Percentiles rank a stretch among this genome's conserved stretches.
Conservation (phyloP, 768 basidiomycete genomes). For the Mycena rebaudengoi region DNA sequence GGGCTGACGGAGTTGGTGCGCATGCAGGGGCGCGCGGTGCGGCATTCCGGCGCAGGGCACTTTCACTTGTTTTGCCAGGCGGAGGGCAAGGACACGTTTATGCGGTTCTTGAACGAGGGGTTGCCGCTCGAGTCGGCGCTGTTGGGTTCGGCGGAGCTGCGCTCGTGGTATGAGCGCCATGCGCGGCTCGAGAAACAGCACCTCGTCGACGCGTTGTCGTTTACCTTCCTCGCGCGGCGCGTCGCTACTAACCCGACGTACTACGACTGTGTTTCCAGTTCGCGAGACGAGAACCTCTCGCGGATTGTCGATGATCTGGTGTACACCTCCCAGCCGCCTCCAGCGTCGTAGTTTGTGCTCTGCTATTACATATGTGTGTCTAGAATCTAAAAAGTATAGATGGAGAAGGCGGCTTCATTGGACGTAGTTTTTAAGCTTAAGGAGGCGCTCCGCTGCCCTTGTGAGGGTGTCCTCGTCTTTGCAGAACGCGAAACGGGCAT, state of each 20-base stretch:
- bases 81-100: constrained; percentile 83
- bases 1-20: constrained; percentile 80
- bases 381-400: constrained; percentile 18
- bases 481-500: constrained; percentile 93
- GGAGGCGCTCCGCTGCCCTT: constrained; percentile 84
- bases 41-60: constrained; percentile 63
- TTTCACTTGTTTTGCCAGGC: constrained; percentile 92
- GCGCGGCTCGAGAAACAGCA: constrained; percentile 65
- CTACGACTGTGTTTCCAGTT: constrained; percentile 66
- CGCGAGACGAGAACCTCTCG: constrained; percentile 68
- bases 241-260: constrained; percentile 84
- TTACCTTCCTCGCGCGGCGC: constrained; percentile 81
- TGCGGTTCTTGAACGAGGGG: constrained; percentile 87
- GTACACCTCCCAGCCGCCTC: constrained; percentile 9
- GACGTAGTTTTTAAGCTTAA: constrained; percentile 74
- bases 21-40: constrained; percentile 91
- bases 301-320: constrained; percentile 69
- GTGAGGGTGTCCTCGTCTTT: constrained; percentile 90
- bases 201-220: constrained; percentile 78
- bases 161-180: constrained; percentile 54
- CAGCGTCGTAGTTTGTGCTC: neutral
- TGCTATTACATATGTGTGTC: constrained; percentile 8
- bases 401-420: constrained; percentile 23
- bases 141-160: constrained; percentile 57
- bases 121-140: constrained; percentile 89